phyloP scores from a whole-genome alignment of 495 filamentous ascomycete genomes.

The Pseudoneurospora amorphoporcata region DNA sequence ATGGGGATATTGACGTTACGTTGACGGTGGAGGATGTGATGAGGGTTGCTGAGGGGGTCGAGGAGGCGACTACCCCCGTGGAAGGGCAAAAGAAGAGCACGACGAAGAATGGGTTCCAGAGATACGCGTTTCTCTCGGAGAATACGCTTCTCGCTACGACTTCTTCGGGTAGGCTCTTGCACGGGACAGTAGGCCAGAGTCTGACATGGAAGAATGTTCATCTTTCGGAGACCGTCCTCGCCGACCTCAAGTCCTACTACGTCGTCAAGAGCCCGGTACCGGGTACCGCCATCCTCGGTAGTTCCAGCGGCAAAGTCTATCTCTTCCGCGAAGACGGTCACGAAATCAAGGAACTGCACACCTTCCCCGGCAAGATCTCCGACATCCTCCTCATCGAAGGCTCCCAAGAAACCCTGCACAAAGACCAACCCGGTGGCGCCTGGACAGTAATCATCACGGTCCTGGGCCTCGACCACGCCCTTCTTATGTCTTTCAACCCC shows the following conservation, averaged over 20 bases:
- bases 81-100: neutral
- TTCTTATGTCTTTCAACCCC: constrained; percentile 8
- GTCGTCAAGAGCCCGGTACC: constrained; percentile 25
- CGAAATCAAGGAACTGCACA: constrained; percentile 15
- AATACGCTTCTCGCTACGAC: constrained; percentile 49
- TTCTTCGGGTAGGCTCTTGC: constrained; percentile 47
- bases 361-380: constrained; percentile 40
- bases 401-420: neutral
- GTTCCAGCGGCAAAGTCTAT: constrained; percentile 42
- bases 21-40: constrained; percentile 15
- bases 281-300: constrained; percentile 41
- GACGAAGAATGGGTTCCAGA: constrained; percentile 43
- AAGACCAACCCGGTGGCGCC: neutral
- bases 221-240: constrained; percentile 18
- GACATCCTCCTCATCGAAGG: constrained; percentile 27
- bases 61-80: neutral
- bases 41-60: neutral
- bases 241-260: constrained; percentile 34
- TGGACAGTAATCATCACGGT: constrained; percentile 14
- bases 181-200: constrained; percentile 28
- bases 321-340: constrained; percentile 21
- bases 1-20: constrained; percentile 8
- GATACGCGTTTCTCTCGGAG: constrained; percentile 54
- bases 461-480: constrained; percentile 13
- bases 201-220: constrained; percentile 30